Evolutionary conservation across 108 stramenopile genomes (phyloP), one percentile per base, ranked within the genome.

Genomic region (Nitzschia inconspicua): DNA sequence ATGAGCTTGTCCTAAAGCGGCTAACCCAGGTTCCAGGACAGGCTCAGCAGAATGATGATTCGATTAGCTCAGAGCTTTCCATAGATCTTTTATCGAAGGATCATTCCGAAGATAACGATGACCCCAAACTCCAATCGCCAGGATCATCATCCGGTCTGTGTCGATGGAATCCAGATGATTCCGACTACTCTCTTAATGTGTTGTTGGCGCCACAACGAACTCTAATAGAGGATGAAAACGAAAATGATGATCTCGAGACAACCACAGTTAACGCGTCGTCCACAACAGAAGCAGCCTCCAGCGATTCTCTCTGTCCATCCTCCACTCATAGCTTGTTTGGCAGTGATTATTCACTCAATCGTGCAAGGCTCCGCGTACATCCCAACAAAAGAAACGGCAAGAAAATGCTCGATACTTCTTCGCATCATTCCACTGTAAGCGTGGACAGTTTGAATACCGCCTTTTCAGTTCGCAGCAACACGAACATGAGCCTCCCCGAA

Each of bases 101-200:
- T 8, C 57, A 43, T 16, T 22, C 28, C 2, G 57, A 44, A 16
- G 57, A 43, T 11, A 9, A 23, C 13, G n/a, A 41, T 18, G 18
- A 14, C 13, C 14, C 10, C 10, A 58, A 36, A 1, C n/a, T n/a
- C n/a, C 42, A 43, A 2, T 28, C 57, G 27, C 9, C 42, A 13
- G 24, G 20, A 13, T 43, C 57, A 2, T 29, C 20, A 20, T 22
- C 11, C 29, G 43, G 42, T 25, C n/a, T n/a, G n/a, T n/a, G n/a
- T n/a, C n/a, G n/a, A n/a, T 62, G 60, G 60, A 62, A 49, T 25
- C 60, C 60, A 2, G 60, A 62, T 37, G 32, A 32, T 39, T 62
- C 60, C 18, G 60, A 62, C 47, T 62, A 62, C 16, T 42, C 40
- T 39, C 24, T 62, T 9, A 47, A 62, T 29, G 48, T 50, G 5